Conservation (phyloP, 345 rosid genomes). For the Nasturtium officinale region DNA sequence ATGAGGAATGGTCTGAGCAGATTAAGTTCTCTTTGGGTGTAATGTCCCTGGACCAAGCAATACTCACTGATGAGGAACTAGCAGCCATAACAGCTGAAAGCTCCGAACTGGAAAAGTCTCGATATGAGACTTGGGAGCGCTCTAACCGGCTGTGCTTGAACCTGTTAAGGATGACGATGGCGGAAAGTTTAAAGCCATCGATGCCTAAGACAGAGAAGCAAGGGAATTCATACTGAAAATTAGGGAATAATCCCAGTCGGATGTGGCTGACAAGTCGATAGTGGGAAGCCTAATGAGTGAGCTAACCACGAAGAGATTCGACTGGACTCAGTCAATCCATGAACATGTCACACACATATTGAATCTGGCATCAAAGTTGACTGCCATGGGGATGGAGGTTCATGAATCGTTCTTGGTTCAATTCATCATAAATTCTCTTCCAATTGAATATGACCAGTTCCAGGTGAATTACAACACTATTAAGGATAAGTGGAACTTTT, state of each 20-base stretch:
- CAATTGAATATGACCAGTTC: background rate
- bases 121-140: background rate
- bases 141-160: background rate
- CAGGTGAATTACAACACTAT: background rate
- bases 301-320: background rate
- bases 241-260: background rate
- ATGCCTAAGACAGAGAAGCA: background rate
- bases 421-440: background rate
- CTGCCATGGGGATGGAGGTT: background rate
- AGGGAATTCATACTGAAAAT: background rate
- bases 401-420: background rate
- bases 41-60: background rate
- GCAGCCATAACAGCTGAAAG: background rate
- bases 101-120: background rate
- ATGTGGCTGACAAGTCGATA: background rate
- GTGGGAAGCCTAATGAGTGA: background rate
- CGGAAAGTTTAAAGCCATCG: background rate
- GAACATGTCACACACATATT: conserved; percentile 18
- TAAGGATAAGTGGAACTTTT: background rate
- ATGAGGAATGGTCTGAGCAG: background rate
- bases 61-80: background rate
- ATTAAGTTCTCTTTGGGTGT: background rate
- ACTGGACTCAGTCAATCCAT: background rate
- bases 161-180: background rate
- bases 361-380: background rate